Evolutionary conservation across 2,329 filamentous ascomycete genomes (phyloP).

Genomic region (Colletotrichum camelliae): DNA sequence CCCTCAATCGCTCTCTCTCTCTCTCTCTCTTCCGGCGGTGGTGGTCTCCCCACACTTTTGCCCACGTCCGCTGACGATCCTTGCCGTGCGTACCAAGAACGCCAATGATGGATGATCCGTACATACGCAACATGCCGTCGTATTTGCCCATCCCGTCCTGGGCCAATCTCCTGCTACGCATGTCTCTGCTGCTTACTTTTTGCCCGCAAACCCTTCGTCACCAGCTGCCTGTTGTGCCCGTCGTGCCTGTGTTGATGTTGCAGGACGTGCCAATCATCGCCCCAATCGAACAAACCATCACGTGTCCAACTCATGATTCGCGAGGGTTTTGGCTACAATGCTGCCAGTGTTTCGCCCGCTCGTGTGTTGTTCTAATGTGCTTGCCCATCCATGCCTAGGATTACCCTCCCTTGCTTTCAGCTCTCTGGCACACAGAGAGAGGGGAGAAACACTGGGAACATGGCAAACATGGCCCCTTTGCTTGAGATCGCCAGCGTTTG

Average conservation of each 20-base stretch:
- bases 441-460: not conserved
- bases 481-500: slow-evolving; percentile 12
- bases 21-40: not conserved
- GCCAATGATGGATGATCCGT: not conserved
- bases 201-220: not conserved
- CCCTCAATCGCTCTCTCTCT: not conserved
- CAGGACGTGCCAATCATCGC: not conserved
- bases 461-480: not conserved
- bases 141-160: not conserved
- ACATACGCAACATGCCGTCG: not conserved
- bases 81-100: not conserved
- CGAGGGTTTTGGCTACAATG: not conserved
- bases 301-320: slow-evolving; percentile 15
- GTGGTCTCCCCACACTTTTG: not conserved
- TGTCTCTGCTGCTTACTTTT: not conserved
- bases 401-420: not conserved
- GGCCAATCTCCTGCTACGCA: not conserved
- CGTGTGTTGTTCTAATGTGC: not conserved
- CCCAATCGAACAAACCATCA: not conserved
- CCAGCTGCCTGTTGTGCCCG: not conserved
- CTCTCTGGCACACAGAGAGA: not conserved
- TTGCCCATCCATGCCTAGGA: not conserved
- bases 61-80: not conserved
- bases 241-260: not conserved
- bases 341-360: not conserved